Evolutionary conservation across 352 stramenopile species (phyloP).

Genomic region (Phytophthora sojae): DNA sequence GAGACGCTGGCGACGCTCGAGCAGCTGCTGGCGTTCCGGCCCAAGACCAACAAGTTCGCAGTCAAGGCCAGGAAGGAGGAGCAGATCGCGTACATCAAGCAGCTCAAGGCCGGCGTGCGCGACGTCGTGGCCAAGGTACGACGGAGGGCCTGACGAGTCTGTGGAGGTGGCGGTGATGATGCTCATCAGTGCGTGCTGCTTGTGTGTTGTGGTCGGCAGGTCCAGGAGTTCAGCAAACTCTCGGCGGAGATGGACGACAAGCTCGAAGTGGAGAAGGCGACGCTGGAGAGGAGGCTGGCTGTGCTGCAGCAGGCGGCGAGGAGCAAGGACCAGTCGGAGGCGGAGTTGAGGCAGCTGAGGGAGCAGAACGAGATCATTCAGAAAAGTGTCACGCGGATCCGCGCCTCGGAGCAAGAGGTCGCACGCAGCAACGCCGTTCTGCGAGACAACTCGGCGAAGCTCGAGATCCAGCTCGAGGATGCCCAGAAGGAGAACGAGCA

Average conservation of each 20-base stretch:
- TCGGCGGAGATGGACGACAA: constrained; percentile 47
- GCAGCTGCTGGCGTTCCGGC: constrained; percentile 58
- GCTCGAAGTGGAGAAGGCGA: constrained; percentile 38
- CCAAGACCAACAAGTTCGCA: constrained; percentile 78
- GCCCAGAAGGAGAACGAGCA: constrained; percentile 64
- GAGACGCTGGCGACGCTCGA: constrained; percentile 54
- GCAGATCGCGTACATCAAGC: constrained; percentile 59
- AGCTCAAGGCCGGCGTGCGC: constrained; percentile 56
- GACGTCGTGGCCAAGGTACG: constrained; percentile 47
- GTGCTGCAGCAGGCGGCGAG: constrained; percentile 47
- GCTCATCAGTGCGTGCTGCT: background rate
- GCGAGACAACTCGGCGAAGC: constrained; percentile 44
- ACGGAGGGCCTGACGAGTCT: background rate
- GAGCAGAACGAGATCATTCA: constrained; percentile 41
- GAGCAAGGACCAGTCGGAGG: constrained; percentile 45
- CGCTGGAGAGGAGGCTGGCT: constrained; percentile 43
- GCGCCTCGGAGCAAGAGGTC: constrained; percentile 49
- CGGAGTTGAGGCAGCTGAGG: constrained; percentile 47
- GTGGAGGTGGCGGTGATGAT: background rate
- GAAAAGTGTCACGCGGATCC: constrained; percentile 40
- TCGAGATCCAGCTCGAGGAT: constrained; percentile 65
- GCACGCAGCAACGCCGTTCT: constrained; percentile 38
- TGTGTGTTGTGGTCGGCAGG: constrained; percentile 27
- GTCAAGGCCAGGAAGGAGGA: constrained; percentile 68
- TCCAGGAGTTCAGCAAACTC: constrained; percentile 43